Percentiles rank a stretch among this genome's conserved stretches.
These are phyloP conservation scores for Phanerochaete carnosa DNA, from an alignment of 768 basidiomycete genomes.

Conservation along the genomic window DNA sequence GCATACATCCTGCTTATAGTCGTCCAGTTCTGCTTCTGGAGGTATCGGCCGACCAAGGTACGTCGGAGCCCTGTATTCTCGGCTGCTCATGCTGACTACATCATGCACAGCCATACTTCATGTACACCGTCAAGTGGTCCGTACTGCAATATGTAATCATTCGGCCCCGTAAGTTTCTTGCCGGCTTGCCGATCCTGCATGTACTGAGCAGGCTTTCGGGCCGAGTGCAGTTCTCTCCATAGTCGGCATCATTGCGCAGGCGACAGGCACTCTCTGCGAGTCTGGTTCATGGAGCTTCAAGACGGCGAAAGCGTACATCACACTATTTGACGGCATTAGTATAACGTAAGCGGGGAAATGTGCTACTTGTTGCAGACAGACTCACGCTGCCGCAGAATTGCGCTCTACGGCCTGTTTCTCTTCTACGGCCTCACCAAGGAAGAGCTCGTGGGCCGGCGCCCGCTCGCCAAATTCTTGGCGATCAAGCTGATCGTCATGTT, in stretches of 20 bases:
- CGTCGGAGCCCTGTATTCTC: background rate
- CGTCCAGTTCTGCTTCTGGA: constrained; percentile 72
- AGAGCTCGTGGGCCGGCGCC: constrained; percentile 73
- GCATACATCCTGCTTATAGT: background rate
- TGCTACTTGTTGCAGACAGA: background rate
- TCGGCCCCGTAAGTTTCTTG: constrained; percentile 42
- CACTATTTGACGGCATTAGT: constrained; percentile 72
- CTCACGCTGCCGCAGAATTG: constrained; percentile 46
- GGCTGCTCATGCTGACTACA: background rate
- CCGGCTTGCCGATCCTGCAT: too few relatives aligned
- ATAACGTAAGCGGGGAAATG: constrained; percentile 53
- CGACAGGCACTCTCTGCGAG: constrained; percentile 65
- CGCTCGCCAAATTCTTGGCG: constrained; percentile 79
- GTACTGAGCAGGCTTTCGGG: constrained; percentile 1
- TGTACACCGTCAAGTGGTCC: constrained; percentile 87
- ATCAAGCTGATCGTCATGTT: constrained; percentile 89
- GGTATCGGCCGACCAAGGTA: constrained; percentile 80
- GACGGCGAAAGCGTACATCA: constrained; percentile 69
- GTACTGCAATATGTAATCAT: constrained; percentile 88
- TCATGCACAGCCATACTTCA: constrained; percentile 67
- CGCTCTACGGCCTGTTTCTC: constrained; percentile 80
- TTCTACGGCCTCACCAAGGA: constrained; percentile 82
- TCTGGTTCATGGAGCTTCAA: constrained; percentile 53
- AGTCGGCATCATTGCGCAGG: constrained; percentile 75
- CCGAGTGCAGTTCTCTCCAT: constrained; percentile 51